Conservation (phyloP, 2,329 filamentous ascomycete genomes). For the Blastomyces emzantsi region DNA sequence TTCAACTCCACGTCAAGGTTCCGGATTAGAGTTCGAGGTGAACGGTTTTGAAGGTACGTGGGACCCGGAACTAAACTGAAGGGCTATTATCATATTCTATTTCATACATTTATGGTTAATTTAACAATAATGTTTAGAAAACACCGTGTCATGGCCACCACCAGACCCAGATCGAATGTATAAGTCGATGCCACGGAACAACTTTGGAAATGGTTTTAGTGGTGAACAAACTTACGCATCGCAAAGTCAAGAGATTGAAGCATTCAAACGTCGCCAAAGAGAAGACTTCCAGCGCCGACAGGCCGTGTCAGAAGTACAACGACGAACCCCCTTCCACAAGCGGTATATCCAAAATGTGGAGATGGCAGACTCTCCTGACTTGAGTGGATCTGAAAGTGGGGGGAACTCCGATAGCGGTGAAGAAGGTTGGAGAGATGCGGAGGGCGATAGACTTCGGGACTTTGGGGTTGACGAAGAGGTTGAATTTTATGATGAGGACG, state of each 20-base stretch:
- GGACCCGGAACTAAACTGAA: background rate
- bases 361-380: slow-evolving; percentile 12
- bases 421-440: slow-evolving; percentile 54
- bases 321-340: slow-evolving; percentile 36
- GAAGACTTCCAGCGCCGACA: slow-evolving; percentile 42
- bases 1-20: slow-evolving; percentile 38
- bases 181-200: slow-evolving; percentile 21
- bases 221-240: slow-evolving; percentile 13
- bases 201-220: slow-evolving; percentile 22
- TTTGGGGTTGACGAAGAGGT: slow-evolving; percentile 47
- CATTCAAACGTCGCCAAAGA: slow-evolving; percentile 47
- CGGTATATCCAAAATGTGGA: slow-evolving; percentile 24
- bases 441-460: slow-evolving; percentile 53
- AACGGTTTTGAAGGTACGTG: slow-evolving; percentile 52
- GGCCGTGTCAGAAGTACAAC: slow-evolving; percentile 27
- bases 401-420: slow-evolving; percentile 40
- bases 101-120: background rate
- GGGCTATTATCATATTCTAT: background rate
- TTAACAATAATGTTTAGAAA: slow-evolving; percentile 21
- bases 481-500: slow-evolving; percentile 56
- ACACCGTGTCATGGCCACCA: slow-evolving; percentile 38
- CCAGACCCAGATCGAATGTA: slow-evolving; percentile 44
- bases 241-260: slow-evolving; percentile 37
- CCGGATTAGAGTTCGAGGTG: slow-evolving; percentile 45
- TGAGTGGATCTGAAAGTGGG: slow-evolving; percentile 17